A percentile compares a stretch with the other conserved stretches of the same genome.
phyloP scores from a whole-genome alignment of 306 rosid species.

The Pterocarpus santalinus region DNA sequence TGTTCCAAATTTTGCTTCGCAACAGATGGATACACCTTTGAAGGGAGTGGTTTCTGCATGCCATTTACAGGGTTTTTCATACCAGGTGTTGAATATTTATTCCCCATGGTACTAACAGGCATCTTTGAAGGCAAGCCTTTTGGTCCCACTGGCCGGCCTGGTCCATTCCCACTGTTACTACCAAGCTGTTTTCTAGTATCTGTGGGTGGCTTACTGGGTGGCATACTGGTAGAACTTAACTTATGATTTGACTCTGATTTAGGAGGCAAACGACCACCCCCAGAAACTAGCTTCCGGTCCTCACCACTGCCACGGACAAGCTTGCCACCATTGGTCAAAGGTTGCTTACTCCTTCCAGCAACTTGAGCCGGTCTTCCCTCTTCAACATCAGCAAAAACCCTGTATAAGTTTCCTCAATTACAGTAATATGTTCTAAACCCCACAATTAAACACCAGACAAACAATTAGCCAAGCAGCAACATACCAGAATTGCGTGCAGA shows the following conservation, averaged over 20 bases:
- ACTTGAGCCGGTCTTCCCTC: constrained; percentile 67
- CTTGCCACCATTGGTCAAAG: constrained; percentile 56
- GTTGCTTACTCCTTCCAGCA: constrained; percentile 59
- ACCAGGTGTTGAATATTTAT: constrained; percentile 57
- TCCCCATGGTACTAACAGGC: constrained; percentile 56
- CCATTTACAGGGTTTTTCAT: constrained; percentile 54
- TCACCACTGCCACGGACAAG: constrained; percentile 48
- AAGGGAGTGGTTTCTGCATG: constrained; percentile 54
- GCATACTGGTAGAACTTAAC: constrained; percentile 59
- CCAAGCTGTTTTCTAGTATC: constrained; percentile 75
- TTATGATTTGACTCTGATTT: constrained; percentile 57
- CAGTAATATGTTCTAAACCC: constrained; percentile 52
- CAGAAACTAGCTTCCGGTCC: constrained; percentile 56
- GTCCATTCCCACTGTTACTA: constrained; percentile 63
- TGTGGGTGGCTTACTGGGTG: constrained; percentile 39
- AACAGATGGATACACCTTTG: constrained; percentile 55
- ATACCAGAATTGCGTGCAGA: constrained; percentile 63
- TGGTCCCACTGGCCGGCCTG: constrained; percentile 64
- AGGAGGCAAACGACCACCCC: constrained; percentile 59
- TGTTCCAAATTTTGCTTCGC: constrained; percentile 60
- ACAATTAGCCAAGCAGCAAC: constrained; percentile 47
- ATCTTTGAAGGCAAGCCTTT: constrained; percentile 65
- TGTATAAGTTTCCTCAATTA: constrained; percentile 66
- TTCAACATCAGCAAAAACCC: constrained; percentile 73
- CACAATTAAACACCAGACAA: constrained; percentile 42